Conservation (phyloP, 306 rosid species). For the Elaeagnus macrophylla region DNA sequence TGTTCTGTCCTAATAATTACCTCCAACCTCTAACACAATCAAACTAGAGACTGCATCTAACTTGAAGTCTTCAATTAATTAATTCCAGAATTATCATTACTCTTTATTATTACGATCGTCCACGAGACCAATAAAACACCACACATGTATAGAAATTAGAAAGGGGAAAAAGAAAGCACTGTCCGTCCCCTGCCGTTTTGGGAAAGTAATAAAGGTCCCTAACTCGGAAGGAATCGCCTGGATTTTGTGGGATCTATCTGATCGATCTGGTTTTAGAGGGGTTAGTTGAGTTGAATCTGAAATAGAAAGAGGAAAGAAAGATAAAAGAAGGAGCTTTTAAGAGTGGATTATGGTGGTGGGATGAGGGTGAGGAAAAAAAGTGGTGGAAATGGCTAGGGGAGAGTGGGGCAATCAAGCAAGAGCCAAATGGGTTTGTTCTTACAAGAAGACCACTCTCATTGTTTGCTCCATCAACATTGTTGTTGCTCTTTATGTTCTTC, state of each 20-base stretch:
- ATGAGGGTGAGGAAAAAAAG: slow-evolving; percentile 53
- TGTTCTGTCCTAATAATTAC: too few relatives aligned
- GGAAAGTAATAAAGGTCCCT: not conserved
- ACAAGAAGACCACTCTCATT: slow-evolving; percentile 65
- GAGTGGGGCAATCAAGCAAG: slow-evolving; percentile 57
- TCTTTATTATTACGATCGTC: too few relatives aligned
- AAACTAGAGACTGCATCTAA: too few relatives aligned
- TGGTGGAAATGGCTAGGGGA: slow-evolving; percentile 69
- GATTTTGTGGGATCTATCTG: not conserved
- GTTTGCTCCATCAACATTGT: slow-evolving; percentile 80
- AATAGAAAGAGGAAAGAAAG: slow-evolving; percentile 38
- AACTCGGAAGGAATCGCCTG: too few relatives aligned
- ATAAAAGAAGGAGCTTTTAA: slow-evolving; percentile 4
- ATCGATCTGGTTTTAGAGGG: slow-evolving; percentile 15
- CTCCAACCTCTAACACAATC: too few relatives aligned
- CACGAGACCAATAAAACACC: too few relatives aligned
- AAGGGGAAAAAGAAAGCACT: too few relatives aligned
- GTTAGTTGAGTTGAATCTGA: slow-evolving; percentile 36
- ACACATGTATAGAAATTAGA: too few relatives aligned
- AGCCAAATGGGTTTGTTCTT: slow-evolving; percentile 65
- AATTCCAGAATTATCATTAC: too few relatives aligned
- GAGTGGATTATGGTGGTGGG: slow-evolving; percentile 57
- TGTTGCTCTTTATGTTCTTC: slow-evolving; percentile 84
- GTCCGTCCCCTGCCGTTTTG: not conserved
- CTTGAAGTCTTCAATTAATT: too few relatives aligned